Evolutionary conservation across 805 yeast species (phyloP).

Genomic region (Teunomyces kruisii): DNA sequence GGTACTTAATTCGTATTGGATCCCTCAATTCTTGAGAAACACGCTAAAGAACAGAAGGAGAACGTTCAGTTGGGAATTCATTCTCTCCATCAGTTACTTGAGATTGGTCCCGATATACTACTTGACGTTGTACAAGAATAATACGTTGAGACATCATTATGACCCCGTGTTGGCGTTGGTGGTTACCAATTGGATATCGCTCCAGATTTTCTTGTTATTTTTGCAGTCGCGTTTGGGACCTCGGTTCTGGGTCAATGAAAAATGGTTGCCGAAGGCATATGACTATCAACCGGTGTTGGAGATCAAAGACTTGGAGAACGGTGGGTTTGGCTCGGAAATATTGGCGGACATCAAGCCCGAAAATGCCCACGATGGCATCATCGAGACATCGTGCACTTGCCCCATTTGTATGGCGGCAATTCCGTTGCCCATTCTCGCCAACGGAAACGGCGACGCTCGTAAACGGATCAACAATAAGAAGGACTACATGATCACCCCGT

Average conservation of each 20-base stretch:
- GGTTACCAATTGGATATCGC: conserved; percentile 52
- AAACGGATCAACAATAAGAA: conserved; percentile 8
- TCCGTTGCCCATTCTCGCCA: conserved; percentile 49
- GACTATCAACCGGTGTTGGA: conserved; percentile 74
- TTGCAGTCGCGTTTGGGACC: conserved; percentile 74
- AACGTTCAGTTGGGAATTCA: conserved; percentile 67
- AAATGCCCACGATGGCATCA: conserved; percentile 22
- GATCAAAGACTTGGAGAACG: conserved; percentile 59
- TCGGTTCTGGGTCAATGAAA: conserved; percentile 77
- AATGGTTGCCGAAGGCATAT: conserved; percentile 75
- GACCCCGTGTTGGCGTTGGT: conserved; percentile 51
- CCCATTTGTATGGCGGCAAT: conserved; percentile 86
- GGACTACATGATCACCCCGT: conserved; percentile 82
- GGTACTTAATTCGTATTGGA: conserved; percentile 71
- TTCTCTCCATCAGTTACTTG: conserved; percentile 63
- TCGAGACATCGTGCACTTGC: conserved; percentile 63
- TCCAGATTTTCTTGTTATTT: conserved; percentile 59
- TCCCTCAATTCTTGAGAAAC: conserved; percentile 85
- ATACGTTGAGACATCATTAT: conserved; percentile 70
- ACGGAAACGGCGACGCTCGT: conserved; percentile 11
- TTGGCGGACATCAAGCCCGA: conserved; percentile 32
- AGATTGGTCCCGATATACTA: conserved; percentile 68
- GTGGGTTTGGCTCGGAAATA: conserved; percentile 54
- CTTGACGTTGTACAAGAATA: conserved; percentile 49
- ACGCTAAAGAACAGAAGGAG: conserved; percentile 67